Conservation (phyloP, 495 filamentous ascomycete genomes). For the Cercophora sp. region DNA sequence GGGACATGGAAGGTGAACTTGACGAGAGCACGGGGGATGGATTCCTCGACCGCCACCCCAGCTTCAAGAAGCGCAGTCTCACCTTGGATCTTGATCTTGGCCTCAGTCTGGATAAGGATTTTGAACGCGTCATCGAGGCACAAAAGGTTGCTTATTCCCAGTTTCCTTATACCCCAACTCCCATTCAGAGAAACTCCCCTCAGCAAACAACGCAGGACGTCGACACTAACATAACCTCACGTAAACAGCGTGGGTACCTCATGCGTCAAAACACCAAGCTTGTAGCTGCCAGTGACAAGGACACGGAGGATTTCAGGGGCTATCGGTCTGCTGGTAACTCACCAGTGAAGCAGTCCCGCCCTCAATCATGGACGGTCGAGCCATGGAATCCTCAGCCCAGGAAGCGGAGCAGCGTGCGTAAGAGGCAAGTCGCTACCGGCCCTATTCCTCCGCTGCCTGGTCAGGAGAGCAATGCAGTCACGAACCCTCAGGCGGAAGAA, state of each 20-base stretch:
- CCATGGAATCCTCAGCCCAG: conserved; percentile 86
- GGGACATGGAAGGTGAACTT: conserved; percentile 38
- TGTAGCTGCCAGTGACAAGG: conserved; percentile 77
- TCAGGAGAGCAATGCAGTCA: conserved; percentile 71
- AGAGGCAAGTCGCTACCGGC: conserved; percentile 48
- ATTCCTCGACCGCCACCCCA: conserved; percentile 48
- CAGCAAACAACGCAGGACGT: conserved; percentile 8
- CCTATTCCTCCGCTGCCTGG: conserved; percentile 81
- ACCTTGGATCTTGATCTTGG: conserved; percentile 78
- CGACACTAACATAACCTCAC: conserved; percentile 55
- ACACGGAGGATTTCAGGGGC: conserved; percentile 45
- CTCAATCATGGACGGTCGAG: conserved; percentile 90
- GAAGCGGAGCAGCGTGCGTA: conserved; percentile 58
- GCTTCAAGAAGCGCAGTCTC: conserved; percentile 54
- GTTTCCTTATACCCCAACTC: conserved; percentile 36
- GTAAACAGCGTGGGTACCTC: conserved; percentile 88
- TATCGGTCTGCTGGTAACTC: conserved; percentile 65
- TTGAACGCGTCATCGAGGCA: conserved; percentile 90
- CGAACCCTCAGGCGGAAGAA: conserved; percentile 56
- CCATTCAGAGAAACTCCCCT: conserved; percentile 24
- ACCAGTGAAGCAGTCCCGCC: conserved; percentile 65
- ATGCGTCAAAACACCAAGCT: conserved; percentile 99
- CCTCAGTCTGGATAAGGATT: conserved; percentile 83
- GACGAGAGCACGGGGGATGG: conserved; percentile 26
- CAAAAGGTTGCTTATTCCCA: conserved; percentile 84